Base-by-base conservation (phyloP, 805 yeast genomes). In the Jamesozyma hellenica region DNA sequence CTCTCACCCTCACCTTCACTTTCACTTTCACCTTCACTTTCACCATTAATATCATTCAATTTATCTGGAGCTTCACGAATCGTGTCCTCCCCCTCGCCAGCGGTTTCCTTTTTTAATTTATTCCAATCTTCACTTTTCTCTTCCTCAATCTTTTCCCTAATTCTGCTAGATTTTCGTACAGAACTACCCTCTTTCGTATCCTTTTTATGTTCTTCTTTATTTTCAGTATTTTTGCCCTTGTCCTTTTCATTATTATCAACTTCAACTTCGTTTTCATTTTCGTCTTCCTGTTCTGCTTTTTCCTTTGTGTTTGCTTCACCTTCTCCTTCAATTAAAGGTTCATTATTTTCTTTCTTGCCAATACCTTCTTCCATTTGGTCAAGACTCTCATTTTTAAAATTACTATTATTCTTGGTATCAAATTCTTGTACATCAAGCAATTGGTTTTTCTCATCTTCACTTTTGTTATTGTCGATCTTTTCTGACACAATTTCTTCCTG, bases 11-110 rank as follows among this genome's bases (percentile, higher is more conserved):
- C 34, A 19, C 27, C 40, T 21, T 35, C 42, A 27, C 36, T 35
- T 16, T 36, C 50, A 16, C 42, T 34, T 7, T 45, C 46, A 21
- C 42, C 48, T 19, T 48, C 23, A 41, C 51, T 25, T 46, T 51
- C n/a, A n/a, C n/a, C n/a, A n/a, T n/a, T n/a, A n/a, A n/a, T n/a
- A n/a, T n/a, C n/a, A n/a, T n/a, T n/a, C n/a, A n/a, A n/a, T n/a
- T n/a, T n/a, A n/a, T n/a, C n/a, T n/a, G n/a, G n/a, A n/a, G n/a
- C n/a, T n/a, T n/a, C n/a, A n/a, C n/a, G n/a, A n/a, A n/a, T n/a
- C n/a, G n/a, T n/a, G n/a, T n/a, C n/a, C n/a, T n/a, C n/a, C n/a
- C n/a, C n/a, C n/a, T n/a, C n/a, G n/a, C n/a, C n/a, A n/a, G n/a
- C n/a, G n/a, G n/a, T n/a, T n/a, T 28, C 48, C 6, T 33, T 38